Percentiles rank a stretch among this genome's conserved stretches.
Evolutionary conservation across 768 basidiomycete species (phyloP).

Genomic region (Pleurotus platypus): DNA sequence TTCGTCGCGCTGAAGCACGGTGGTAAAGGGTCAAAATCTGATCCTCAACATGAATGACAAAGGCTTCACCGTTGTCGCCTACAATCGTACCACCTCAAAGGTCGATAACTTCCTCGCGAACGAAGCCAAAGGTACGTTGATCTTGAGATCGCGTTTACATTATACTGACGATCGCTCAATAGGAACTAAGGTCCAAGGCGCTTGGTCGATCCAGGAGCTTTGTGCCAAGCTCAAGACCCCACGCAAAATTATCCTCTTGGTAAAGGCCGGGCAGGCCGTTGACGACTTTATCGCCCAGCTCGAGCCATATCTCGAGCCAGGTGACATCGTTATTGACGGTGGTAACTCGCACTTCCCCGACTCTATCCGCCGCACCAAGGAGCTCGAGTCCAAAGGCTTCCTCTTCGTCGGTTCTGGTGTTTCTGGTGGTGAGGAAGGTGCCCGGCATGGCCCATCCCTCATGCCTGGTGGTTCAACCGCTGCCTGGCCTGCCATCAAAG

Average conservation of each 20-base stretch:
- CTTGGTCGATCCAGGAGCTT: slow-evolving; percentile 91
- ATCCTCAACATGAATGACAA: slow-evolving; percentile 99
- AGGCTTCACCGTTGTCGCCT: slow-evolving; percentile 95
- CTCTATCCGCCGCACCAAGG: slow-evolving; percentile 89
- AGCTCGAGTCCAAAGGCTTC: slow-evolving; percentile 91
- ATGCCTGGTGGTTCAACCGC: slow-evolving; percentile 97
- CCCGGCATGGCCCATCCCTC: slow-evolving; percentile 93
- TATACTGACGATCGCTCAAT: neutral
- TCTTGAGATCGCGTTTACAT: too few species aligned
- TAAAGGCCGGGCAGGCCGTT: slow-evolving; percentile 96
- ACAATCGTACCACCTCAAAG: slow-evolving; percentile 95
- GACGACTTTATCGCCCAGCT: slow-evolving; percentile 94
- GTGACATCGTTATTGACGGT: slow-evolving; percentile 99
- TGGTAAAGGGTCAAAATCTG: slow-evolving; percentile 83
- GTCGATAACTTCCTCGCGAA: slow-evolving; percentile 94
- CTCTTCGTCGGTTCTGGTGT: slow-evolving; percentile 99
- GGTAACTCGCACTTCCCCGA: slow-evolving; percentile 99
- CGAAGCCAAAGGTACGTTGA: slow-evolving; percentile 87
- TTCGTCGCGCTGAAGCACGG: neutral
- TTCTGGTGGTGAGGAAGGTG: slow-evolving; percentile 99
- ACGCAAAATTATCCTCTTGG: slow-evolving; percentile 96
- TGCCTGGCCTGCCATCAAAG: slow-evolving; percentile 96
- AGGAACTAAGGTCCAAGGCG: slow-evolving; percentile 96
- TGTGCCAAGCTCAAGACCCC: slow-evolving; percentile 89
- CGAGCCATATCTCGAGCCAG: slow-evolving; percentile 83